Conservation (phyloP, 208 protist species). For the Novymonas esmeraldas region DNA sequence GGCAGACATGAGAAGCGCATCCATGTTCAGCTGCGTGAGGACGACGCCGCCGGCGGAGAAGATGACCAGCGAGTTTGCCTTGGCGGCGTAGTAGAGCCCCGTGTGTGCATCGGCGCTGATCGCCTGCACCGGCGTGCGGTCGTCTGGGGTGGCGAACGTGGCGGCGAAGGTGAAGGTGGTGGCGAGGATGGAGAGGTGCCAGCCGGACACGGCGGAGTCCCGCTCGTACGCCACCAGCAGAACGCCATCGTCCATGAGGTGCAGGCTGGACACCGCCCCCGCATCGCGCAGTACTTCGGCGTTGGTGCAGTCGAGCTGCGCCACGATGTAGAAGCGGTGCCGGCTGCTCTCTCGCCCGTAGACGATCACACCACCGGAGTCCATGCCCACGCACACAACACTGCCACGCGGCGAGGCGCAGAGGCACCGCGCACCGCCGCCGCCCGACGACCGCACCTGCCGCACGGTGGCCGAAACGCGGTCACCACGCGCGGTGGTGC, state of each 20-base stretch:
- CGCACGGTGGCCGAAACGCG: constrained; percentile 36
- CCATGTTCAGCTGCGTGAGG: constrained; percentile 33
- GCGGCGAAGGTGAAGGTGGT: constrained; percentile 48
- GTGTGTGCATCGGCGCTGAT: constrained; percentile 37
- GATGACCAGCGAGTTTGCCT: constrained; percentile 34
- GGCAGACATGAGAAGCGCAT: constrained; percentile 23
- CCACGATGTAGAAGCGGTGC: constrained; percentile 35
- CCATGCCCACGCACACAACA: constrained; percentile 58
- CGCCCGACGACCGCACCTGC: constrained; percentile 38
- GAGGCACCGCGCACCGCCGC: constrained; percentile 50
- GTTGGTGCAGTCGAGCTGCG: constrained; percentile 40
- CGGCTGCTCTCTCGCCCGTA: constrained; percentile 34
- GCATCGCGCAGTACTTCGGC: constrained; percentile 2
- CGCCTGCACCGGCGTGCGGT: constrained; percentile 36
- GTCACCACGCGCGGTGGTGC: constrained; percentile 27
- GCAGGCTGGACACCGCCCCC: constrained; percentile 31
- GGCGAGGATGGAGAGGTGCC: constrained; percentile 47
- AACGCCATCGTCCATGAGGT: constrained; percentile 43
- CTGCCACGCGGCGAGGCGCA: constrained; percentile 47
- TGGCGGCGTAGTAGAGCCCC: constrained; percentile 43
- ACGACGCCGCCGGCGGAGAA: constrained; percentile 44
- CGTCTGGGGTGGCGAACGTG: constrained; percentile 12
- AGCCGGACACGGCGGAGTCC: constrained; percentile 36
- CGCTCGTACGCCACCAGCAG: constrained; percentile 45
- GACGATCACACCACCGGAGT: constrained; percentile 50